Percentiles rank a stretch among this genome's conserved stretches.
phyloP scores from a whole-genome alignment of 1,284 basidiomycete genomes.

The Heliocybe sulcata region DNA sequence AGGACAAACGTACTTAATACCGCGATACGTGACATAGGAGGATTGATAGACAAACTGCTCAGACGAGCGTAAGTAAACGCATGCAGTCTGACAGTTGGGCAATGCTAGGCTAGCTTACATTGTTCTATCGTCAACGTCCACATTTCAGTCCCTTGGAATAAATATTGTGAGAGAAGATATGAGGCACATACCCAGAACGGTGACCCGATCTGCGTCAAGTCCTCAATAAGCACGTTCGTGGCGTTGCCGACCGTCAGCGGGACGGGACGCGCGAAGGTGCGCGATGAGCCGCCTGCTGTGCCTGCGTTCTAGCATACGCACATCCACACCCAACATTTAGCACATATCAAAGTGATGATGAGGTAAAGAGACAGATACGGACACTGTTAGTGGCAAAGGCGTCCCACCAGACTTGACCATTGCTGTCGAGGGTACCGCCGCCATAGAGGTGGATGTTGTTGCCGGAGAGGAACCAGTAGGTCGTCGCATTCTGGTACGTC shows the following conservation, averaged over 20 bases:
- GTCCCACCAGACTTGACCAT: constrained; percentile 34
- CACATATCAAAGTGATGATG: too few species aligned
- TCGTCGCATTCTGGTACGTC: constrained; percentile 38
- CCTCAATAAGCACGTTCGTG: constrained; percentile 41
- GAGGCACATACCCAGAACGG: constrained; percentile 53
- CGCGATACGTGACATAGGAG: constrained; percentile 22
- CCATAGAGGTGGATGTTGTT: constrained; percentile 35
- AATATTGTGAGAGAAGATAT: constrained; percentile 50
- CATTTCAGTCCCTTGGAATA: neutral
- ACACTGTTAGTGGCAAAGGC: constrained; percentile 18
- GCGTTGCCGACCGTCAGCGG: constrained; percentile 53
- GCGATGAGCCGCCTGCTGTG: constrained; percentile 34
- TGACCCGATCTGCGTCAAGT: constrained; percentile 30
- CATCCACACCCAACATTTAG: too few species aligned
- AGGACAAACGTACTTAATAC: constrained; percentile 17
- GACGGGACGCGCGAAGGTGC: constrained; percentile 55
- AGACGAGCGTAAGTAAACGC: neutral
- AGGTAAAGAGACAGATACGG: constrained; percentile 2
- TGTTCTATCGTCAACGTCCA: constrained; percentile 26
- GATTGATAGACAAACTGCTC: constrained; percentile 24
- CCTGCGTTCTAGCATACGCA: constrained; percentile 22
- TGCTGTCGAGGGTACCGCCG: constrained; percentile 32
- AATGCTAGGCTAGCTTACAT: constrained; percentile 13
- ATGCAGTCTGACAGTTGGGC: neutral
- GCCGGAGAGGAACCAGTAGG: constrained; percentile 40